These are phyloP conservation scores for Phytophthora niederhauseri DNA, from an alignment of 352 stramenopile species.

Conservation along the genomic window DNA sequence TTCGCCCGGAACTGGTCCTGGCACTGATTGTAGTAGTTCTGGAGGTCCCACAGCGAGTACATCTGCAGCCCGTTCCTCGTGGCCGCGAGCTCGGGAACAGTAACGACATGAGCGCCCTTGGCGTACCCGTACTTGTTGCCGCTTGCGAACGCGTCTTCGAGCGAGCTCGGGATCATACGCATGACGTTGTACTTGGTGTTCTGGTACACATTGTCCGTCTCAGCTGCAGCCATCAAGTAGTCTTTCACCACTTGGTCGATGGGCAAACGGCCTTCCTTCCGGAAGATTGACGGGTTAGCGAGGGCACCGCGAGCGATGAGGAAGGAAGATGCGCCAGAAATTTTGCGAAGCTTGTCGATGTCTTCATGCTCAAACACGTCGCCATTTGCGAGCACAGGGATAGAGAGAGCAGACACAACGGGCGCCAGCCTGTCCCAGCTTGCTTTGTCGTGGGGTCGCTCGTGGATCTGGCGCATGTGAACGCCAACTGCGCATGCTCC, in stretches of 20 bases:
- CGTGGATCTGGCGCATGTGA: slow-evolving; percentile 68
- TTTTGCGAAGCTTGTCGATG: slow-evolving; percentile 60
- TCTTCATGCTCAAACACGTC: slow-evolving; percentile 85
- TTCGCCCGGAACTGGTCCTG: slow-evolving; percentile 57
- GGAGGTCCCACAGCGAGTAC: slow-evolving; percentile 74
- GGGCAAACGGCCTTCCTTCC: slow-evolving; percentile 64
- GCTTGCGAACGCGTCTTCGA: slow-evolving; percentile 45
- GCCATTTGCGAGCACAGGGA: slow-evolving; percentile 90
- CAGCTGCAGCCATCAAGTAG: slow-evolving; percentile 75
- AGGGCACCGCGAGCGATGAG: slow-evolving; percentile 86
- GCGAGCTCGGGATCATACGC: slow-evolving; percentile 80
- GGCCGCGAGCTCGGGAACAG: slow-evolving; percentile 59
- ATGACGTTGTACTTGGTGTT: slow-evolving; percentile 93
- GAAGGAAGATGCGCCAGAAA: slow-evolving; percentile 75
- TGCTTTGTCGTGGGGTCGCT: slow-evolving; percentile 68
- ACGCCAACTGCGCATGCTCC: slow-evolving; percentile 74
- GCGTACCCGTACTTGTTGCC: slow-evolving; percentile 34
- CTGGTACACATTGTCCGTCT: slow-evolving; percentile 89
- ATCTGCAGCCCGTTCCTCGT: slow-evolving; percentile 74
- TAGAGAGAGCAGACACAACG: slow-evolving; percentile 69
- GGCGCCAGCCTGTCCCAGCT: slow-evolving; percentile 76
- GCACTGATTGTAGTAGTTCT: slow-evolving; percentile 60
- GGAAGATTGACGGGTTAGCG: slow-evolving; percentile 85
- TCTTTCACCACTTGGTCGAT: slow-evolving; percentile 66
- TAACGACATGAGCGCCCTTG: slow-evolving; percentile 39